Percentiles rank a stretch among this genome's conserved stretches.
Evolutionary conservation across 768 basidiomycete genomes (phyloP).

Genomic region (Suillus plorans): DNA sequence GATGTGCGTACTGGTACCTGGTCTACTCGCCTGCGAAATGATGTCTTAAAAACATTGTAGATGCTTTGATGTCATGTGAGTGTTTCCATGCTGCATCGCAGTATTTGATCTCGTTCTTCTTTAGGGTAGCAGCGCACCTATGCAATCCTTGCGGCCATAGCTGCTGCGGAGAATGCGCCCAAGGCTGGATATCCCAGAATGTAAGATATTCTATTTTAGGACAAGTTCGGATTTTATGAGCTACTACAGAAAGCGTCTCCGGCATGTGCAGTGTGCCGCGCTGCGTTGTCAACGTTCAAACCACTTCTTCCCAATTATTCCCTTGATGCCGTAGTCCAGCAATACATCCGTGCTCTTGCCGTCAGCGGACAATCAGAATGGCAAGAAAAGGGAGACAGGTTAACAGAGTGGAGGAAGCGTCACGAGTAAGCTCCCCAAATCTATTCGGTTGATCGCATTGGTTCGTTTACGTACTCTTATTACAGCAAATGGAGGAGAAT

Average conservation of each 20-base stretch:
- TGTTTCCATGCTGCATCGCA: conserved; percentile 6
- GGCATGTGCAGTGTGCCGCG: conserved; percentile 63
- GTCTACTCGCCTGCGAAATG: conserved; percentile 1
- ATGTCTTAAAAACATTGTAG: conserved; percentile 33
- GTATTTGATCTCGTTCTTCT: conserved; percentile 3
- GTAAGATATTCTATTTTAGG: conserved; percentile 33
- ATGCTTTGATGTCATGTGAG: conserved; percentile 72
- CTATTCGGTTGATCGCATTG: not conserved
- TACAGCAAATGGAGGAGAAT: conserved; percentile 31
- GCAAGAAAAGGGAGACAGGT: conserved; percentile 46
- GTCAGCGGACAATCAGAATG: conserved; percentile 51
- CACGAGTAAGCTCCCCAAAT: conserved; percentile 45
- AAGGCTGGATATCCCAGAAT: conserved; percentile 56
- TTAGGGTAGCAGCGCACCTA: conserved; percentile 59
- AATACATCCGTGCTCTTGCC: conserved; percentile 50
- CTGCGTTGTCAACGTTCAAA: conserved; percentile 34
- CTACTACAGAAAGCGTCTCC: conserved; percentile 37
- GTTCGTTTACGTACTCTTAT: not conserved
- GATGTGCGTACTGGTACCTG: conserved; percentile 50
- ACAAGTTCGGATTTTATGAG: conserved; percentile 1
- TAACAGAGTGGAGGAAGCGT: conserved; percentile 52
- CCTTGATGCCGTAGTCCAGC: conserved; percentile 59
- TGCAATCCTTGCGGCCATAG: conserved; percentile 76
- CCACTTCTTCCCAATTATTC: conserved; percentile 67
- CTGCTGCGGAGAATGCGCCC: conserved; percentile 66